Evolutionary conservation across 495 filamentous ascomycete genomes (phyloP), one percentile per base, ranked within the genome.

Genomic region (Penicillium desertorum): DNA sequence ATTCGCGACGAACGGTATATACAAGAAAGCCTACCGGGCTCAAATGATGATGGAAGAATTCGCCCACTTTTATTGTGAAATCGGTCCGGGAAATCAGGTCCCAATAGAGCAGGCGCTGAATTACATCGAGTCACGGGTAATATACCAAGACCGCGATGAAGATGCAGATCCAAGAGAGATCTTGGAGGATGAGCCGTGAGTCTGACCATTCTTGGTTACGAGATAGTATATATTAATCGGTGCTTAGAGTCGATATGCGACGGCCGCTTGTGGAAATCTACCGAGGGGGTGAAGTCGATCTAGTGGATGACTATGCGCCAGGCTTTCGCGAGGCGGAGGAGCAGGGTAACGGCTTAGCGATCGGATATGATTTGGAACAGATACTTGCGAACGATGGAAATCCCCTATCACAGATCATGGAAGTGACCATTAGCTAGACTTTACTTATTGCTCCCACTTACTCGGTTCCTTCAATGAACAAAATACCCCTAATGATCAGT

Each of bases 131-230:
- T 16, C 6, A 10, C 41, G 6, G 41, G 41, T 11, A 43, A 43
- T 43, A 11, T 43, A 43, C 41, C 6, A 30, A 25, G 20, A 52
- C 37, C 36, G 22, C 36, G 17, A 39, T 16, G 37, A 57, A 39
- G 19, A 57, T 44, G 20, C 19, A 36, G 46, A 57, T 34, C 55
- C 45, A 22, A 44, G 49, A 27, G 6, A 47, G 29, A 51, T 57
- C 19, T 57, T 57, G 36, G 55, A 51, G 27, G 55, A 51, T 51
- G 45, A 57, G 37, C 45, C 55, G 55, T 57, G 45, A 50, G 55
- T 57, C 32, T 42, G 45, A 23, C 32, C 19, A n/a, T 45, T 17
- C 42, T 30, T 45, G 12, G 41, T 29, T 12, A 46, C 17, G 30
- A 25, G 19, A 30, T 43, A 14, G 32, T 56, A 29, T 34, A 32